A percentile compares a stretch with the other conserved stretches of the same genome.
These are phyloP conservation scores for Elongisporangium prolatum DNA, from an alignment of 352 stramenopile species.

Conservation along the genomic window DNA sequence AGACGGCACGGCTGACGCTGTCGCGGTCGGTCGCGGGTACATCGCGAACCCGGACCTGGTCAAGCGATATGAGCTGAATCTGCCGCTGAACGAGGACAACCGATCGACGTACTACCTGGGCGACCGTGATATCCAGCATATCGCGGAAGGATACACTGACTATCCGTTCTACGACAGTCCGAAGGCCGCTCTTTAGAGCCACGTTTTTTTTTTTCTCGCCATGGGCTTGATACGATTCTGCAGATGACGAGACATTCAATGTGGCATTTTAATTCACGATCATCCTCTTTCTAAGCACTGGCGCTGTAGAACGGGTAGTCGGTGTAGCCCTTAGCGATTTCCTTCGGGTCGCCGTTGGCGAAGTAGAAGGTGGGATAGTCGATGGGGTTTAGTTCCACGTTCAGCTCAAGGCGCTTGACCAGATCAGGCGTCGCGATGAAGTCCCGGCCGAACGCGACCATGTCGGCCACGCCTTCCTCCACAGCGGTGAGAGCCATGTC, in stretches of 20 bases:
- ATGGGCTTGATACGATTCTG: too few species aligned
- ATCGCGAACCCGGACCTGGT: slow-evolving; percentile 52
- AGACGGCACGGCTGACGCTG: slow-evolving; percentile 19
- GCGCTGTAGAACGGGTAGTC: slow-evolving; percentile 34
- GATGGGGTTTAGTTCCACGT: slow-evolving; percentile 30
- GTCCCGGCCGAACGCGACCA: slow-evolving; percentile 43
- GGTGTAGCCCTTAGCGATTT: slow-evolving; percentile 25
- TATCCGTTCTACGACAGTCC: too few species aligned
- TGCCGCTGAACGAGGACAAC: slow-evolving; percentile 23
- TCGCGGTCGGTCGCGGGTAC: slow-evolving; percentile 39
- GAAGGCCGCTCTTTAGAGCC: too few species aligned
- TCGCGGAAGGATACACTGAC: too few species aligned
- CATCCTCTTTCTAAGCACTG: too few species aligned
- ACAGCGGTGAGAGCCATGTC: slow-evolving; percentile 26
- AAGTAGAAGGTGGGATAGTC: slow-evolving; percentile 33
- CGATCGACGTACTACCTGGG: slow-evolving; percentile 19
- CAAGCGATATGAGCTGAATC: slow-evolving; percentile 17
- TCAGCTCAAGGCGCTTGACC: slow-evolving; percentile 31
- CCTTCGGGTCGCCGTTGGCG: slow-evolving; percentile 1
- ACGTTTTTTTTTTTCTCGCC: too few species aligned
- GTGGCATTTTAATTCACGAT: too few species aligned
- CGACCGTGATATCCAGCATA: slow-evolving; percentile 17
- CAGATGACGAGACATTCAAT: too few species aligned
- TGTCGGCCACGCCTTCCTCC: slow-evolving; percentile 29
- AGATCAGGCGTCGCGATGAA: slow-evolving; percentile 45